A percentile compares a stretch with the other conserved stretches of the same genome.
phyloP scores from a whole-genome alignment of 495 filamentous ascomycete genomes.

The Penicillium canariense region DNA sequence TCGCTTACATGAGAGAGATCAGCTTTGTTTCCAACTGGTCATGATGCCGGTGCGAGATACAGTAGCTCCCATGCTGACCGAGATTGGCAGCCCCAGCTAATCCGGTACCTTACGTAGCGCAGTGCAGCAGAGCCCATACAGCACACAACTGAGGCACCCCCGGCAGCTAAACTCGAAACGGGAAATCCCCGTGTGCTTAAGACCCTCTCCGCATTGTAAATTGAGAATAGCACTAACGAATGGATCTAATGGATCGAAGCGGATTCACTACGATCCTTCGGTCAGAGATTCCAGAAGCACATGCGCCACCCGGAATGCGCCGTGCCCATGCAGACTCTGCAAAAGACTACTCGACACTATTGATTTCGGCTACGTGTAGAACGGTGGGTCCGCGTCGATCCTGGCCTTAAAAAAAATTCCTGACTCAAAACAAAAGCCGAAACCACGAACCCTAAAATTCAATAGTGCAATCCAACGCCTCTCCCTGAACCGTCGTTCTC shows the following conservation, averaged over 20 bases:
- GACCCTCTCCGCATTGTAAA: background rate
- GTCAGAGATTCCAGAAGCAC: slow-evolving; percentile 5
- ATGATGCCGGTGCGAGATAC: no score
- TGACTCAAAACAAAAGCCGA: background rate
- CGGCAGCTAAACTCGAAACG: background rate
- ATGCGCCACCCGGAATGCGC: background rate
- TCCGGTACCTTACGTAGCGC: background rate
- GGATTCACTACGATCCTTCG: slow-evolving; percentile 1
- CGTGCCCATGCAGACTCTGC: slow-evolving; percentile 9
- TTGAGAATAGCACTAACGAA: background rate
- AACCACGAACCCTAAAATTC: slow-evolving; percentile 7
- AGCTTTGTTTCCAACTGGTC: background rate
- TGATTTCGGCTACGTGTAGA: slow-evolving; percentile 18
- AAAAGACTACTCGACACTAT: slow-evolving; percentile 17
- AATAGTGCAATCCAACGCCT: slow-evolving; percentile 18
- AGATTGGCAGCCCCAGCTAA: background rate
- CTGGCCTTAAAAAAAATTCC: background rate
- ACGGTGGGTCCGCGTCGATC: slow-evolving; percentile 23
- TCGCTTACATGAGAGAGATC: background rate
- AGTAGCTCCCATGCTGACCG: background rate
- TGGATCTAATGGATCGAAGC: background rate
- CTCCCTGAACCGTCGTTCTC: slow-evolving; percentile 1
- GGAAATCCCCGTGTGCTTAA: background rate
- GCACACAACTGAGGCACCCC: background rate
- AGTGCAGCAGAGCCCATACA: background rate